Conservation (phyloP, 768 basidiomycete genomes). For the Pleurotus salmoneostramineus region DNA sequence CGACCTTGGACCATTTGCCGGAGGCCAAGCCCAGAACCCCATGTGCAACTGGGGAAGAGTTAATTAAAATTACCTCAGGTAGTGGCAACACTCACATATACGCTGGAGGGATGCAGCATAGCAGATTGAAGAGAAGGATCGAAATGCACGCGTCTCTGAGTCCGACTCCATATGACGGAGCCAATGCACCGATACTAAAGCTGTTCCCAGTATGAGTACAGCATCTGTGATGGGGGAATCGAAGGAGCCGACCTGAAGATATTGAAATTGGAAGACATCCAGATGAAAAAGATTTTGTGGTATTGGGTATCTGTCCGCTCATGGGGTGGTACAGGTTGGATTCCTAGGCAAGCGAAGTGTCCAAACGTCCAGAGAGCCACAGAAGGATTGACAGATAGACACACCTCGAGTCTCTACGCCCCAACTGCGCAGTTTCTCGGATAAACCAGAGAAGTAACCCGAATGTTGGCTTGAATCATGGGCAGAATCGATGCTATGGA, state of each 20-base stretch:
- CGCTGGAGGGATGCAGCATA: slow-evolving; percentile 55
- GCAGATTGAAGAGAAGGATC: slow-evolving; percentile 65
- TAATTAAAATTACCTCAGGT: not conserved
- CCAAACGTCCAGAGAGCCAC: not conserved
- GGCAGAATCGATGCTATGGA: not conserved
- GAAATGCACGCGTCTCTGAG: slow-evolving; percentile 60
- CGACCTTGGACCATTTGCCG: slow-evolving; percentile 78
- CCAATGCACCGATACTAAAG: slow-evolving; percentile 67
- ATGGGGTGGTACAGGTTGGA: slow-evolving; percentile 50
- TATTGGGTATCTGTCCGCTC: slow-evolving; percentile 58
- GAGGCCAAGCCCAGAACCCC: slow-evolving; percentile 83
- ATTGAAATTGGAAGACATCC: slow-evolving; percentile 72
- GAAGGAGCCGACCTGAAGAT: slow-evolving; percentile 38
- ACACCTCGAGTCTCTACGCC: not conserved
- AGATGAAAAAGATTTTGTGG: slow-evolving; percentile 72
- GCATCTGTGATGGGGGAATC: not conserved
- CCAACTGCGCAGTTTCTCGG: not conserved
- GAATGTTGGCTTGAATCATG: not conserved
- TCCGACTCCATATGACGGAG: slow-evolving; percentile 57
- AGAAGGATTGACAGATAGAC: not conserved
- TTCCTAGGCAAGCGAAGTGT: slow-evolving; percentile 25
- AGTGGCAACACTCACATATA: slow-evolving; percentile 42
- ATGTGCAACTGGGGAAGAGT: slow-evolving; percentile 39
- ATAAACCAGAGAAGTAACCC: not conserved
- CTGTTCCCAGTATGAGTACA: slow-evolving; percentile 21